Evolutionary conservation across 371 early-diverging fungal species (phyloP).

Genomic region (Chytridium lagenaria): DNA sequence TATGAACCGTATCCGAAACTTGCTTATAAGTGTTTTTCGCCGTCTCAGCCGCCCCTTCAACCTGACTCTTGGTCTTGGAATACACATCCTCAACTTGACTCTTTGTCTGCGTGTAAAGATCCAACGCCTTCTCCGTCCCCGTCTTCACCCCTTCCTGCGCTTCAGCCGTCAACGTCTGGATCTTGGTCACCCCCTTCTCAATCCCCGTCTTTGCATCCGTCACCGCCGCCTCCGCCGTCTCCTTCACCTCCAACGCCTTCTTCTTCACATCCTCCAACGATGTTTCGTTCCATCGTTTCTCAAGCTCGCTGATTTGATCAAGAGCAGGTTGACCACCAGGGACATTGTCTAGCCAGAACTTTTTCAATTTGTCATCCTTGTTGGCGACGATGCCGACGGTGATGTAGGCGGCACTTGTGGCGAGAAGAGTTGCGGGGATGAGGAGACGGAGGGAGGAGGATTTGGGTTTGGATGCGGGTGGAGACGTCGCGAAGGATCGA

Average conservation of each 20-base stretch:
- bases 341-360: slow-evolving; percentile 40
- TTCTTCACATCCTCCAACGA: slow-evolving; percentile 16
- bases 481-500: no score
- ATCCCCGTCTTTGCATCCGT: not conserved
- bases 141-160: slow-evolving; percentile 13
- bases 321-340: slow-evolving; percentile 41
- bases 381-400: slow-evolving; percentile 38
- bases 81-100: not conserved
- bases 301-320: slow-evolving; percentile 12
- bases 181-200: not conserved
- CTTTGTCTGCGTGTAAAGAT: not conserved
- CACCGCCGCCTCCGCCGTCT: not conserved
- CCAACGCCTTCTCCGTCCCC: not conserved
- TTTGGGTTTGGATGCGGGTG: no score
- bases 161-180: not conserved
- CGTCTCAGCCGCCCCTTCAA: not conserved
- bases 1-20: not conserved
- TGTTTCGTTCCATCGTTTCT: not conserved
- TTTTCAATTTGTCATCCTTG: slow-evolving; percentile 27
- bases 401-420: slow-evolving; percentile 34
- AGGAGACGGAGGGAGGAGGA: no score
- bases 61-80: no score
- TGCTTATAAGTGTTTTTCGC: not conserved
- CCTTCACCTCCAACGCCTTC: slow-evolving; percentile 10
- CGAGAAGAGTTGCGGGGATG: no score